Percentiles rank a stretch among this genome's conserved stretches.
Conservation (phyloP, 2,329 filamentous ascomycete genomes). For the Fusarium udum region DNA sequence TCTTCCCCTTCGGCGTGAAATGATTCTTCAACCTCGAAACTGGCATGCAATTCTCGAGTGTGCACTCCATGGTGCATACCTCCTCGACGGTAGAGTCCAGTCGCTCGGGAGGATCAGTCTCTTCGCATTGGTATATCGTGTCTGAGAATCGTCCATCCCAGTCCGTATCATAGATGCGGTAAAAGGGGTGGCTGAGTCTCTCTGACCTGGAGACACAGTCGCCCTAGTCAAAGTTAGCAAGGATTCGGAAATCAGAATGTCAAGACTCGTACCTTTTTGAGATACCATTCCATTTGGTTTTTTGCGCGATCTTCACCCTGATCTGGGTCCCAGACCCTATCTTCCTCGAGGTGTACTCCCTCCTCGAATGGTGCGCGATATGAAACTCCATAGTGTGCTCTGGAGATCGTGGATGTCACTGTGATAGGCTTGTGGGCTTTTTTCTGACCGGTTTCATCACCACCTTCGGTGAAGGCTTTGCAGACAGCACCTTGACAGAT, state of each 20-base stretch:
- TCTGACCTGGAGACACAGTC: neutral
- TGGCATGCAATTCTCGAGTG: neutral
- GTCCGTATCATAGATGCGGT: neutral
- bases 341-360: neutral
- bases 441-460: neutral
- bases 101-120: neutral
- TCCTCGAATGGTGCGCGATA: rapidly evolving
- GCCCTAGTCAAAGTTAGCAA: neutral
- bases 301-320: neutral
- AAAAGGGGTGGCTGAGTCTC: neutral
- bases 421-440: neutral
- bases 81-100: neutral
- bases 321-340: neutral
- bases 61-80: neutral
- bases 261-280: neutral
- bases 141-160: neutral
- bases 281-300: neutral
- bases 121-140: neutral
- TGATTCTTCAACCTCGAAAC: neutral
- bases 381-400: neutral
- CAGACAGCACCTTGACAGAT: neutral
- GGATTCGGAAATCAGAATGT: neutral
- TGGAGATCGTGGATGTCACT: neutral
- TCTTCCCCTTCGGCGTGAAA: neutral
- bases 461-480: neutral